phyloP scores from a whole-genome alignment of 108 stramenopile genomes.

The Nitzschia sp. region DNA sequence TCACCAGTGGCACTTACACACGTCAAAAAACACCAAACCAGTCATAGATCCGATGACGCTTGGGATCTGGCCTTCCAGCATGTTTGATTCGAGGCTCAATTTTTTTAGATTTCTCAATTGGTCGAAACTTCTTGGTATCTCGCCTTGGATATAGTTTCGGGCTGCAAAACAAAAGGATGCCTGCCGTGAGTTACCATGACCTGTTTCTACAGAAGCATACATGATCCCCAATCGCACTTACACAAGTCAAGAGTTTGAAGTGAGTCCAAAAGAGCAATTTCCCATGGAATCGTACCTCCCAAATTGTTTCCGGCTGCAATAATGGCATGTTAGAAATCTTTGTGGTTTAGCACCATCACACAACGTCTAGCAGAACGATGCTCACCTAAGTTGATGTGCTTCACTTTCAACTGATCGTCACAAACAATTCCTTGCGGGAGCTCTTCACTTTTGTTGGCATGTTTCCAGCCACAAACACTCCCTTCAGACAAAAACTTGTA shows the following conservation, averaged over 20 bases:
- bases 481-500: slow-evolving; percentile 2
- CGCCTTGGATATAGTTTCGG: slow-evolving; percentile 1
- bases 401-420: slow-evolving; percentile 5
- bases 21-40: not conserved
- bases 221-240: slow-evolving; percentile 7
- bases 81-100: slow-evolving; percentile 3
- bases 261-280: slow-evolving; percentile 2
- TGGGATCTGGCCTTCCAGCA: not conserved
- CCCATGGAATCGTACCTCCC: slow-evolving; percentile 10
- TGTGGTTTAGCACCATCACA: no score
- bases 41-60: slow-evolving; percentile 1
- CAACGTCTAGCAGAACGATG: not conserved
- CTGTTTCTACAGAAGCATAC: no score
- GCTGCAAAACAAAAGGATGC: not conserved
- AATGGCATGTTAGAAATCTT: not conserved
- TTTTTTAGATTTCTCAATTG: not conserved
- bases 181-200: not conserved
- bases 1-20: slow-evolving; percentile 3
- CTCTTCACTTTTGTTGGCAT: not conserved
- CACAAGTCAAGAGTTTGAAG: slow-evolving; percentile 7
- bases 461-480: slow-evolving; percentile 11
- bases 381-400: slow-evolving; percentile 1
- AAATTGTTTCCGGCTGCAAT: slow-evolving; percentile 17
- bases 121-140: not conserved
- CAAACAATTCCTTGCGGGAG: not conserved